Evolutionary conservation across 768 basidiomycete genomes (phyloP), one percentile per base, ranked within the genome.

Genomic region (Fomitopsis pulvina): DNA sequence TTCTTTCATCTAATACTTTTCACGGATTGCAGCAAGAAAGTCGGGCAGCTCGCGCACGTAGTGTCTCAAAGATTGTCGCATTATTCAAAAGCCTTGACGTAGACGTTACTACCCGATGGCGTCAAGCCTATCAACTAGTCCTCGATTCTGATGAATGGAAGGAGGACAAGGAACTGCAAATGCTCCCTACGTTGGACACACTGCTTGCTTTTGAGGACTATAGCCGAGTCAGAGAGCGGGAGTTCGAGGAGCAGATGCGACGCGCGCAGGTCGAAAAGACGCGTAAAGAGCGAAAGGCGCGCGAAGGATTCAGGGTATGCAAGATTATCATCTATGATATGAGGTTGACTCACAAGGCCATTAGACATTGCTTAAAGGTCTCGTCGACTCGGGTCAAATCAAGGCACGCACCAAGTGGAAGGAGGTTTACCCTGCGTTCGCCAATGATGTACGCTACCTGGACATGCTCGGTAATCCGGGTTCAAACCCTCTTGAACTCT

Each of bases 151-250:
- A 83, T 0, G 85, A 86, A 41, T 99, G 88, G 85, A 78, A 76
- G 40, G 66, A 69, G 24, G 92, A 98, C 58, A 57, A 72, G 0
- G 87, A 92, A 53, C 71, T 99, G 44, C 85, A 80, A 54, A 83
- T 78, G 59, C 75, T 97, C 37, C 95, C 95, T 10, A 87, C 86
- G 1, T 74, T 98, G 30, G 96, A 98, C 61, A 87, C 98, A 51
- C 74, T 99, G 21, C 78, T 89, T 30, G 88, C 92, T 0, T 98
- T 93, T 57, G 96, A 99, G 64, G 92, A 94, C 63, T 94, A 94
- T 63, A 87, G 90, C 52, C 81, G 87, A 50, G 83, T 92, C 14
- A 79, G 90, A 28, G 92, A 97, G 67, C 78, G 88, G 47, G 93
- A 95, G 62, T 90, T 91, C 55, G 92, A 95, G 51, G 91, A 94